Evolutionary conservation across 345 rosid genomes (phyloP).

Genomic region (Sisymbrium altissimum): DNA sequence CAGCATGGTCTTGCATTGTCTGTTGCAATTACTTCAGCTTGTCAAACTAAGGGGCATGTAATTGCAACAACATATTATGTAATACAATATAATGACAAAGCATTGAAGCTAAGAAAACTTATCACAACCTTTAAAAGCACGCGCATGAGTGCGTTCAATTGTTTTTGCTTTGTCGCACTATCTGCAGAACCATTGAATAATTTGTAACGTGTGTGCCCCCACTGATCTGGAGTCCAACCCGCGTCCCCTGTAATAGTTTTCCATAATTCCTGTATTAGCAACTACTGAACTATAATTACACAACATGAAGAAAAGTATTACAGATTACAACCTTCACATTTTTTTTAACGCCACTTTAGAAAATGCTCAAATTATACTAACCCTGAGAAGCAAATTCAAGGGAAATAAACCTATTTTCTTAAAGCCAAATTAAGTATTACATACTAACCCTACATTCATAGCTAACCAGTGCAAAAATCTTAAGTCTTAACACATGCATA

Average conservation of each 20-base stretch:
- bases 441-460: not conserved
- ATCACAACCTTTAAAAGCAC: conserved; percentile 76
- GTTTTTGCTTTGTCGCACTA: conserved; percentile 59
- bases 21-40: conserved; percentile 37
- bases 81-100: not conserved
- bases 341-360: not conserved
- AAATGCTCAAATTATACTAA: not conserved
- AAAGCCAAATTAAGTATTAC: not conserved
- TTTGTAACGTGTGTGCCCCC: conserved; percentile 86
- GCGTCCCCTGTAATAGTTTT: conserved; percentile 65
- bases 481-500: conserved; percentile 3
- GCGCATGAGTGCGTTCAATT: conserved; percentile 77
- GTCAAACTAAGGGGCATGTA: not conserved
- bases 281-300: not conserved
- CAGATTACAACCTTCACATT: not conserved
- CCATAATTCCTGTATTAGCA: conserved; percentile 10
- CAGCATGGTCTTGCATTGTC: conserved; percentile 92
- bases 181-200: conserved; percentile 53
- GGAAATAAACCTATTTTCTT: not conserved
- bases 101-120: not conserved
- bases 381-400: not conserved
- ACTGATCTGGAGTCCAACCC: conserved; percentile 98
- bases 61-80: not conserved
- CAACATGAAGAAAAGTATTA: not conserved
- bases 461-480: not conserved